Percentiles rank a stretch among this genome's conserved stretches.
Evolutionary conservation across 2,329 filamentous ascomycete species (phyloP).

Genomic region (Diplocarpon rosae): DNA sequence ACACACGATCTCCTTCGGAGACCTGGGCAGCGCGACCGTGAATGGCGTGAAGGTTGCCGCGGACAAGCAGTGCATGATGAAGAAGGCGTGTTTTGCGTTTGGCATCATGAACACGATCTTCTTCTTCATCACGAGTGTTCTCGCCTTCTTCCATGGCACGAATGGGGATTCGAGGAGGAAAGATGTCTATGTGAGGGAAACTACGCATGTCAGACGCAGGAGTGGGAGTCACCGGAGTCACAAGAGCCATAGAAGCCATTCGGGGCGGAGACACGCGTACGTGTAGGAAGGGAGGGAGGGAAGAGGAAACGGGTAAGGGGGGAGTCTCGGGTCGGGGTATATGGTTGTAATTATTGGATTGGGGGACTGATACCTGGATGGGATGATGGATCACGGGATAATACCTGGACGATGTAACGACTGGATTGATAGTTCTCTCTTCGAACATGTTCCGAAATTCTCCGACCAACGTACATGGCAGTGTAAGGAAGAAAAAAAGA

Average conservation of each 20-base stretch:
- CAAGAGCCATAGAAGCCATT: conserved; percentile 17
- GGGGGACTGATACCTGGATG: too few relatives aligned
- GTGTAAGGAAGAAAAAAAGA: too few relatives aligned
- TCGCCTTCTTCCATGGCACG: conserved; percentile 41
- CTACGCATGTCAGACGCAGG: conserved; percentile 23
- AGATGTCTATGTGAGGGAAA: conserved; percentile 21
- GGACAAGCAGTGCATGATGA: conserved; percentile 78
- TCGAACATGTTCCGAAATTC: too few relatives aligned
- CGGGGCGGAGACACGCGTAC: conserved; percentile 23
- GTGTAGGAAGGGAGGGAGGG: conserved; percentile 15
- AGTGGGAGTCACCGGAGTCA: conserved; percentile 25
- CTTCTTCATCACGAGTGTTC: conserved; percentile 65
- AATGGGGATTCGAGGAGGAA: conserved; percentile 4
- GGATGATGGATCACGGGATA: too few relatives aligned
- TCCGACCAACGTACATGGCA: too few relatives aligned
- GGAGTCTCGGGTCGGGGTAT: too few relatives aligned
- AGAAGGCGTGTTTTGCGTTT: conserved; percentile 82
- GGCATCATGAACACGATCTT: conserved; percentile 80
- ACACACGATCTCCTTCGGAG: conserved; percentile 50
- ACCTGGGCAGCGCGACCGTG: conserved; percentile 45
- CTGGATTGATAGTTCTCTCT: too few relatives aligned
- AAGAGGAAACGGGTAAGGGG: not conserved
- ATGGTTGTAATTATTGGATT: too few relatives aligned
- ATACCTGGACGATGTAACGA: too few relatives aligned
- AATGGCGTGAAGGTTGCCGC: conserved; percentile 42